Base-by-base conservation (phyloP, 768 basidiomycete genomes). In the Boletus rubropictus region DNA sequence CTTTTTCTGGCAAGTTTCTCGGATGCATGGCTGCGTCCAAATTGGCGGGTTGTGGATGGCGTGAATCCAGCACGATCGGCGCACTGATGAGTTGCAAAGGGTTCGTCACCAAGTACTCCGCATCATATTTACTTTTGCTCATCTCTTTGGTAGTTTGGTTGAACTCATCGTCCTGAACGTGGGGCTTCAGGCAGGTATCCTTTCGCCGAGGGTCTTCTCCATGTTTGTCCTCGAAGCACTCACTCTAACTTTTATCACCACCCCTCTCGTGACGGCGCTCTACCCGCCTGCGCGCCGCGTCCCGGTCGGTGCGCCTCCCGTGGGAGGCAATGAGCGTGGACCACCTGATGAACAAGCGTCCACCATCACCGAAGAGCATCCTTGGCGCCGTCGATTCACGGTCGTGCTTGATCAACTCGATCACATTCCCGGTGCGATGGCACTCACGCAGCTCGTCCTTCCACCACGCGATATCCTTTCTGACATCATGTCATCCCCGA, bases 131-230 rank as follows among this genome's bases (percentile, higher is more conserved):
- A 4, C 15, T 24, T 42, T 7, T 4, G 17, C 48, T 60, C 14
- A 57, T 24, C 15, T 11, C 6, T 33, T 37, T n/a, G 42, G 15
- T 29, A 89, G 86, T 20, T 74, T 96, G 5, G 87, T 97, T 9
- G 94, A 96, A 60, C 74, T 97, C 15, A 96, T 98, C 57, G 94
- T 98, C 4, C 81, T 98, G 52, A 99, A 98, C 57, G 89, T 98
- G 52, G 94, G 95, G 3, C 72, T 95, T 2, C 71, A 76, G 3
- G 91, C 89, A 3, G 80, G 81, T 0, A 92, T 95, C 42, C 72
- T 98, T 20, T 76, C 82, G 1, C 74, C 58, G 48, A 77, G 76
- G 21, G 86, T 96, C 7, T 94, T 97, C 68, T 88, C 90, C 1
- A 97, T 96, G 91, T 94, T 97, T 58, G 91, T 97, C 33, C 72